Percentiles rank a stretch among this genome's conserved stretches.
Evolutionary conservation across 108 stramenopile species (phyloP).

Genomic region (Cyclotella choctawhatcheeana): DNA sequence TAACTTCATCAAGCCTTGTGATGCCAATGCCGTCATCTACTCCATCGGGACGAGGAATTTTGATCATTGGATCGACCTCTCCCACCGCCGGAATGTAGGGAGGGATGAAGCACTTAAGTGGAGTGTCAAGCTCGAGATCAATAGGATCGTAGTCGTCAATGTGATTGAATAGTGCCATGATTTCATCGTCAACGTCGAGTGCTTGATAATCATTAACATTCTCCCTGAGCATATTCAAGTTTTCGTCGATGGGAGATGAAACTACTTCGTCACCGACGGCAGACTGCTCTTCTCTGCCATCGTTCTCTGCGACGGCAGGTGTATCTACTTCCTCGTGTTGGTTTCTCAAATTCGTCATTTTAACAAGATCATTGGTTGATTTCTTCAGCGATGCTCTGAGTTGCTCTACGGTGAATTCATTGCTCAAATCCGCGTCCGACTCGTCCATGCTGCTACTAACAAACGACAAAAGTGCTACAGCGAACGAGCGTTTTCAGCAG

Average conservation of each 20-base stretch:
- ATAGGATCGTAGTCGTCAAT: constrained; percentile 74
- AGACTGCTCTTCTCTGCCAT: background rate
- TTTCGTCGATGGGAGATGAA: background rate
- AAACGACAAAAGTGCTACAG: too few species aligned
- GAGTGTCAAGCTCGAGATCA: constrained; percentile 76
- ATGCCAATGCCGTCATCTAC: constrained; percentile 71
- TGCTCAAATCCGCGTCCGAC: background rate
- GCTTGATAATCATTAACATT: constrained; percentile 15
- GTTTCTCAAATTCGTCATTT: background rate
- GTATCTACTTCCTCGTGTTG: background rate
- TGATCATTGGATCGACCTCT: constrained; percentile 88
- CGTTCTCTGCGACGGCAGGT: too few species aligned
- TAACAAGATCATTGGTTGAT: constrained; percentile 5
- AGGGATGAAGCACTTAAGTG: constrained; percentile 81
- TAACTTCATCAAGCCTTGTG: constrained; percentile 79
- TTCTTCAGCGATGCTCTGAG: constrained; percentile 13
- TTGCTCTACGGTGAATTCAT: background rate
- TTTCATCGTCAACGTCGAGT: constrained; percentile 49
- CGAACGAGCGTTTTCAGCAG: too few species aligned
- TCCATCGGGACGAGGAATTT: constrained; percentile 73
- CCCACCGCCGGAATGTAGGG: constrained; percentile 85
- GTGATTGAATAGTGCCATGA: constrained; percentile 57
- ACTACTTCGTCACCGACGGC: background rate
- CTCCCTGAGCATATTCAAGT: background rate
- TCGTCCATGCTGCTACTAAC: too few species aligned